Evolutionary conservation across 2,329 filamentous ascomycete species (phyloP).

Genomic region (Microsporum canis): DNA sequence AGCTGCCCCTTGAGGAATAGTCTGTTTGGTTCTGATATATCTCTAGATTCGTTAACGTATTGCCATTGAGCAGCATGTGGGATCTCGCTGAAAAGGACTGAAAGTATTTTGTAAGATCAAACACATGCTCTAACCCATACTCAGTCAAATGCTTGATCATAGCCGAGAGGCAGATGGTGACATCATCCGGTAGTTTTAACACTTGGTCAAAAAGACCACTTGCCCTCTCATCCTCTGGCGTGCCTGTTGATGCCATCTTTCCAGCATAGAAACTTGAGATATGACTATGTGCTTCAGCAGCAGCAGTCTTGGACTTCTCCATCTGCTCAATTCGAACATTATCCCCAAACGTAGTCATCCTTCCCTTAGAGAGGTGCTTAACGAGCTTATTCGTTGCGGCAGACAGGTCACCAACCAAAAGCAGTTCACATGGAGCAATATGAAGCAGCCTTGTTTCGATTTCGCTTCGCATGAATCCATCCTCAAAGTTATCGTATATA

Average conservation of each 20-base stretch:
- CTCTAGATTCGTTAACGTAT: constrained; percentile 84
- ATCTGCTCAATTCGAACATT: constrained; percentile 74
- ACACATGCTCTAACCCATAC: constrained; percentile 89
- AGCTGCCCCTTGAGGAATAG: constrained; percentile 68
- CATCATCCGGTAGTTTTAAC: constrained; percentile 68
- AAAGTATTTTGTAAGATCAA: constrained; percentile 93
- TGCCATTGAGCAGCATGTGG: constrained; percentile 93
- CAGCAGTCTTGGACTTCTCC: constrained; percentile 65
- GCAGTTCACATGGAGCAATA: constrained; percentile 88
- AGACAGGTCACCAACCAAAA: constrained; percentile 83
- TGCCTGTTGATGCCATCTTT: constrained; percentile 56
- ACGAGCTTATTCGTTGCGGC: constrained; percentile 88
- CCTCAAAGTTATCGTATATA: constrained; percentile 89
- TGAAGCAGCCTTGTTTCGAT: constrained; percentile 92
- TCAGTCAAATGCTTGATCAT: constrained; percentile 92
- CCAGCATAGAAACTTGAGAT: constrained; percentile 87
- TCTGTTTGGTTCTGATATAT: constrained; percentile 94
- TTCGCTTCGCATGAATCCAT: constrained; percentile 94
- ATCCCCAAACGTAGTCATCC: constrained; percentile 85
- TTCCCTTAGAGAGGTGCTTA: constrained; percentile 77
- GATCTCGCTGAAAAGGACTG: constrained; percentile 87
- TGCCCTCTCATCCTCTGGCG: constrained; percentile 44
- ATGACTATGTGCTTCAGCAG: constrained; percentile 73
- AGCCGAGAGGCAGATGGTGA: constrained; percentile 83
- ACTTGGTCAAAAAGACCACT: constrained; percentile 71